Percentiles rank a stretch among this genome's conserved stretches.
phyloP scores from a whole-genome alignment of 1,284 basidiomycete species.

The Pseudozyma thailandica region DNA sequence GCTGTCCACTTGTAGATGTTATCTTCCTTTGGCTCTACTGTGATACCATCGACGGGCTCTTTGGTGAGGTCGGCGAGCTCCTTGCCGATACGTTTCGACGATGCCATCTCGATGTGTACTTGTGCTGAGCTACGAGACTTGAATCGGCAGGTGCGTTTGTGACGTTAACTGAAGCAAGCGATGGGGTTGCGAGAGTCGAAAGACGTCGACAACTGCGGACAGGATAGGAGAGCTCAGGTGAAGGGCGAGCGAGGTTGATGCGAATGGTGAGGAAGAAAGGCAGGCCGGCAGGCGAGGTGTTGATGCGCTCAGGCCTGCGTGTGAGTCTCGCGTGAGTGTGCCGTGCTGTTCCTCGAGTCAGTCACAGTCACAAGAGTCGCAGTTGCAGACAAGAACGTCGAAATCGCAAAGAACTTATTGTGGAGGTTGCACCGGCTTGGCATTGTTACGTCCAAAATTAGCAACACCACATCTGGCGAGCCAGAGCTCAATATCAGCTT shows the following conservation, averaged over 20 bases:
- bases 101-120: constrained; percentile 24
- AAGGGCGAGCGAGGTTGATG: no score
- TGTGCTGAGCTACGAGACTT: no score
- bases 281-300: no score
- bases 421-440: not conserved
- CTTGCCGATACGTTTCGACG: constrained; percentile 49
- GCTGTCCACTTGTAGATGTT: constrained; percentile 64
- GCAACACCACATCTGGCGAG: not conserved
- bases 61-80: constrained; percentile 59
- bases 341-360: constrained; percentile 10
- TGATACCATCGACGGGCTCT: constrained; percentile 54
- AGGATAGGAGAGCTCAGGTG: not conserved
- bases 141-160: no score
- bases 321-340: constrained; percentile 4
- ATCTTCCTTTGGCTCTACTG: constrained; percentile 52
- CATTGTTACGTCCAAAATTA: constrained; percentile 1
- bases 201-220: no score
- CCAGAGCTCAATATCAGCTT: not conserved
- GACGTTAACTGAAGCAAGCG: no score
- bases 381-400: no score
- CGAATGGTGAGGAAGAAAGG: no score
- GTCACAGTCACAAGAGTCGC: not conserved
- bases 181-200: no score
- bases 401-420: not conserved
- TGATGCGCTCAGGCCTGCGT: no score